These are phyloP conservation scores for Trametes maxima DNA, from an alignment of 768 basidiomycete species.

Conservation along the genomic window DNA sequence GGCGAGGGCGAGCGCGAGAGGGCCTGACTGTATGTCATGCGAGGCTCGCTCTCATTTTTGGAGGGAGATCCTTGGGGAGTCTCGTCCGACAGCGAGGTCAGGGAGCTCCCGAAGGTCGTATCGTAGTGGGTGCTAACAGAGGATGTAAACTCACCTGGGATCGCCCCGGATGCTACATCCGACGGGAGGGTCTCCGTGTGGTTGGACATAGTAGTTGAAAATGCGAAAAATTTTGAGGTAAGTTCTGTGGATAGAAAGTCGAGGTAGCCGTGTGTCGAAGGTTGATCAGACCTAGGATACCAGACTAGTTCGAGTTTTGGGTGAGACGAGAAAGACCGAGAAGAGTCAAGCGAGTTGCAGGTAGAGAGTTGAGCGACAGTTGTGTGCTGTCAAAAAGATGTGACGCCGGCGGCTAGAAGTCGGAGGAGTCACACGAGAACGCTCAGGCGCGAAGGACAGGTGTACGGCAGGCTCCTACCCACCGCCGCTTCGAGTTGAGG, in stretches of 20 bases:
- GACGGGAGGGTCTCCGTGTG: neutral
- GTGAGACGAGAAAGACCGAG: neutral
- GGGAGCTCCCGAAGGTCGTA: neutral
- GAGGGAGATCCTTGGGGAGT: neutral
- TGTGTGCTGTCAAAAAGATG: constrained; percentile 8
- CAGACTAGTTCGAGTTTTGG: neutral
- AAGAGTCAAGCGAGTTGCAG: too few species aligned
- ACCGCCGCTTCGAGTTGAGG: too few species aligned
- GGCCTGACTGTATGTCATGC: too few species aligned
- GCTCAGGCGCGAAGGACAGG: too few species aligned
- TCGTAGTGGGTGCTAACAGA: neutral
- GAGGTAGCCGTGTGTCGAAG: neutral
- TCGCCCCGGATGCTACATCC: neutral
- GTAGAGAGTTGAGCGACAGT: too few species aligned
- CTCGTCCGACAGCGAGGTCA: neutral
- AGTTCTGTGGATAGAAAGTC: too few species aligned
- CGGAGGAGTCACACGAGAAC: too few species aligned
- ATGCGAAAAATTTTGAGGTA: too few species aligned
- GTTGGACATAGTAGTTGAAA: neutral
- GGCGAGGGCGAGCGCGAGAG: neutral
- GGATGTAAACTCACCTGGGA: neutral
- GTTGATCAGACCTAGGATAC: constrained; percentile 3
- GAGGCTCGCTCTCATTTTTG: neutral
- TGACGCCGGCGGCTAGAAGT: constrained; percentile 5
- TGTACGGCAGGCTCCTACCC: too few species aligned